Conservation (phyloP, 257 asterid species). For the Leptodermis oblonga region DNA sequence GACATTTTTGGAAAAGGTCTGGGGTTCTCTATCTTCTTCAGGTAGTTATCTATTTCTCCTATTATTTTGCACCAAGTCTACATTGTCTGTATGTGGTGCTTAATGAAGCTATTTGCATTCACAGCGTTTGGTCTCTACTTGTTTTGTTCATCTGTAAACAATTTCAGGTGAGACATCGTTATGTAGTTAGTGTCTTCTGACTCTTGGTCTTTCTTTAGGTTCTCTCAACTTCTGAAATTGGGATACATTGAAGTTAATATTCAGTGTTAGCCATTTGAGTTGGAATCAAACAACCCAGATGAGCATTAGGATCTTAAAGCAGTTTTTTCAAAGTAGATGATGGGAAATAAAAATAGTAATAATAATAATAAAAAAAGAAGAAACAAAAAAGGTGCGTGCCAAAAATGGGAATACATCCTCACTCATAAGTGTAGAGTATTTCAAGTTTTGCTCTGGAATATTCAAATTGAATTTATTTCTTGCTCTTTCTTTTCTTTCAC, state of each 20-base stretch:
- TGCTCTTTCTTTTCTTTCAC: background rate
- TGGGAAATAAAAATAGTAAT: background rate
- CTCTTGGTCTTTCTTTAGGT: background rate
- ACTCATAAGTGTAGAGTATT: background rate
- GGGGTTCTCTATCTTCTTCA: conserved; percentile 78
- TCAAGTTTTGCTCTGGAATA: background rate
- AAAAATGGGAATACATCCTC: background rate
- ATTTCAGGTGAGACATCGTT: background rate
- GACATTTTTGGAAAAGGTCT: conserved; percentile 60
- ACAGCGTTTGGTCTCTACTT: too few species aligned
- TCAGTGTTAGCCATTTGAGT: background rate
- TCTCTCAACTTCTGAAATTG: background rate
- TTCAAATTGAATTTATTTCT: background rate
- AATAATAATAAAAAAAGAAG: background rate
- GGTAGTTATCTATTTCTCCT: conserved; percentile 35
- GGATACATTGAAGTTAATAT: background rate
- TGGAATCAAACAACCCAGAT: background rate
- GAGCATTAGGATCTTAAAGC: background rate
- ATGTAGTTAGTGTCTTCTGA: background rate
- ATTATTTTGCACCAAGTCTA: background rate
- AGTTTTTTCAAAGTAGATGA: background rate
- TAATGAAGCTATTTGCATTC: background rate
- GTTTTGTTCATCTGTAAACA: background rate
- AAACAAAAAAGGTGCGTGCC: background rate
- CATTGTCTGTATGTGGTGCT: background rate